phyloP scores from a whole-genome alignment of 2,329 filamentous ascomycete genomes.

The Colletotrichum ledebouriae region DNA sequence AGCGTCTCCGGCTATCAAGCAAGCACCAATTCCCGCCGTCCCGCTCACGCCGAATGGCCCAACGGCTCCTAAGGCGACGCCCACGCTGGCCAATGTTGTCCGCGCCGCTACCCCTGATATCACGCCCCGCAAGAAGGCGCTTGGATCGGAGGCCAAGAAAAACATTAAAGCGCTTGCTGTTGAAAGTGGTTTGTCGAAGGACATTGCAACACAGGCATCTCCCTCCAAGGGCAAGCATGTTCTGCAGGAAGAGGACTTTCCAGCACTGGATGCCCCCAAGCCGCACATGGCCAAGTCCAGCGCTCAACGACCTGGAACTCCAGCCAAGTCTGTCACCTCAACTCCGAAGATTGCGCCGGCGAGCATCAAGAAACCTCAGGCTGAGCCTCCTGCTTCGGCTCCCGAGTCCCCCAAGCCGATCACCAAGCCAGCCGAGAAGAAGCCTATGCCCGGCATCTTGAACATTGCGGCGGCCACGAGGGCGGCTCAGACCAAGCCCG shows the following conservation, averaged over 20 bases:
- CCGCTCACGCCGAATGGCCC: slow-evolving; percentile 30
- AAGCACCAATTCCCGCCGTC: slow-evolving; percentile 41
- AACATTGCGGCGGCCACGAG: slow-evolving; percentile 66
- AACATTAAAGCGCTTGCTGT: slow-evolving; percentile 60
- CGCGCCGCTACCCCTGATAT: slow-evolving; percentile 50
- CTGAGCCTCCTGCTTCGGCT: slow-evolving; percentile 36
- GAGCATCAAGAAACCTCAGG: slow-evolving; percentile 50
- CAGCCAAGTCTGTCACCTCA: slow-evolving; percentile 52
- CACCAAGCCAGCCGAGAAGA: slow-evolving; percentile 52
- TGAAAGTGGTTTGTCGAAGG: slow-evolving; percentile 62
- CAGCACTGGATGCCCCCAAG: slow-evolving; percentile 66
- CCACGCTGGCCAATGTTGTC: slow-evolving; percentile 44
- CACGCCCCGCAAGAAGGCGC: slow-evolving; percentile 48
- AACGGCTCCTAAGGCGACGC: slow-evolving; percentile 43
- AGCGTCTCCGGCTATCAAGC: slow-evolving; percentile 49
- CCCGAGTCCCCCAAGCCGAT: slow-evolving; percentile 36
- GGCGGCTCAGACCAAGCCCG: slow-evolving; percentile 49
- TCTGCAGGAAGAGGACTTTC: slow-evolving; percentile 74
- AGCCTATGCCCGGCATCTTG: slow-evolving; percentile 57
- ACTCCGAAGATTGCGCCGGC: slow-evolving; percentile 52
- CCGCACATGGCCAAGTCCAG: slow-evolving; percentile 54
- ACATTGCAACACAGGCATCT: slow-evolving; percentile 57
- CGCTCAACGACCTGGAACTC: slow-evolving; percentile 49
- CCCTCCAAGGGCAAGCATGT: slow-evolving; percentile 45
- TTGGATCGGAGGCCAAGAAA: slow-evolving; percentile 56